phyloP scores from a whole-genome alignment of 2,329 filamentous ascomycete species.

The Sporothrix protearum region DNA sequence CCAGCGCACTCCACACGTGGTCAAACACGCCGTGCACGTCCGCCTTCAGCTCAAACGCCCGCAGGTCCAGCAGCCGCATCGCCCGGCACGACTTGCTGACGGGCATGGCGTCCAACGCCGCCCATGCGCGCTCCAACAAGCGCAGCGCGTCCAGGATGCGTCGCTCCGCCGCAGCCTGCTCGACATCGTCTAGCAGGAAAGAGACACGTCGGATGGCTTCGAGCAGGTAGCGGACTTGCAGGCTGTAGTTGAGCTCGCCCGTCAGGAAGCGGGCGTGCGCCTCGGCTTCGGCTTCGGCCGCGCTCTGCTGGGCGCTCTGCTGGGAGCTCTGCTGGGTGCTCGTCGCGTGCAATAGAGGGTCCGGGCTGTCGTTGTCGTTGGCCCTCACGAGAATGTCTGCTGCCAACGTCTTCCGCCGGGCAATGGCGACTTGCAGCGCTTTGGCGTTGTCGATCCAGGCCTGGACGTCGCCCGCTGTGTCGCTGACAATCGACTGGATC shows the following conservation, averaged over 20 bases:
- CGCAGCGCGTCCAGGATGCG: constrained; percentile 55
- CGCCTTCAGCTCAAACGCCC: constrained; percentile 63
- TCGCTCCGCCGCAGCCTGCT: constrained; percentile 52
- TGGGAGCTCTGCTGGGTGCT: constrained; percentile 36
- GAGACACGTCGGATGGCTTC: constrained; percentile 55
- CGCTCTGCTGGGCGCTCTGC: constrained; percentile 39
- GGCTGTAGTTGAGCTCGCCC: constrained; percentile 57
- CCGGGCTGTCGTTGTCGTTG: constrained; percentile 56
- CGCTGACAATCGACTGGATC: constrained; percentile 71
- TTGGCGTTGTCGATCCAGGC: constrained; percentile 84
- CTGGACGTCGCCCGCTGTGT: constrained; percentile 74
- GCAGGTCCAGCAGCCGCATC: constrained; percentile 61
- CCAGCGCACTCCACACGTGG: constrained; percentile 65
- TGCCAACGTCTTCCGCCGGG: constrained; percentile 72
- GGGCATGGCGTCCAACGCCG: constrained; percentile 56
- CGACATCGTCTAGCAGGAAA: constrained; percentile 59
- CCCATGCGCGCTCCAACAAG: constrained; percentile 58
- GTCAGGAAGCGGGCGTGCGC: constrained; percentile 55
- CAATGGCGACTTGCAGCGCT: constrained; percentile 79
- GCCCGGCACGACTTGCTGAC: constrained; percentile 60
- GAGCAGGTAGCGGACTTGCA: constrained; percentile 52
- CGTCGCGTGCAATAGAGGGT: constrained; percentile 46
- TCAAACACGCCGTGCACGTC: constrained; percentile 64
- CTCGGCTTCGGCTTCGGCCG: constrained; percentile 54
- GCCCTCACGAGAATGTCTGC: constrained; percentile 76